These are phyloP conservation scores for Globisporangium alternatum DNA, from an alignment of 352 stramenopile genomes.

Conservation along the genomic window DNA sequence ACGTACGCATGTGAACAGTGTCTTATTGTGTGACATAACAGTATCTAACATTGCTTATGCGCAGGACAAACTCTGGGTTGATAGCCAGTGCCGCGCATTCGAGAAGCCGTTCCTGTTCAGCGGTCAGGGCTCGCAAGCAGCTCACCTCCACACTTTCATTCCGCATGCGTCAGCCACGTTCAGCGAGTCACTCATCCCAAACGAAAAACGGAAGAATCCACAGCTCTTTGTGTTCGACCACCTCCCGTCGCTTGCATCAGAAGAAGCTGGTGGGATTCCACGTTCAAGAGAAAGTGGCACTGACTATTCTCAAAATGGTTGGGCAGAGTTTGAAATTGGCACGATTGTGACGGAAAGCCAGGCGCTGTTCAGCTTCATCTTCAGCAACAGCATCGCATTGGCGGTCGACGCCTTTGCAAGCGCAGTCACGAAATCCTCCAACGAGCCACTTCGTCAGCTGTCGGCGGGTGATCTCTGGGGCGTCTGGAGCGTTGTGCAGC, in stretches of 20 bases:
- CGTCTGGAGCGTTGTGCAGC: conserved; percentile 21
- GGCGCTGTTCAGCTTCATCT: conserved; percentile 5
- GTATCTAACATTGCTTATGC: neutral
- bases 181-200: conserved; percentile 18
- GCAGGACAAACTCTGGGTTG: conserved; percentile 22
- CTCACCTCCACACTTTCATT: conserved; percentile 6
- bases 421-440: neutral
- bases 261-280: neutral
- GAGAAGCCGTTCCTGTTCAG: conserved; percentile 21
- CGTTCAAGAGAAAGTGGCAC: no score
- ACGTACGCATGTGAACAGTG: neutral
- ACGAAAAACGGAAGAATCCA: conserved; percentile 4
- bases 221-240: conserved; percentile 23
- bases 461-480: conserved; percentile 6
- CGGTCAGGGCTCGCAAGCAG: neutral
- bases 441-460: neutral
- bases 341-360: neutral
- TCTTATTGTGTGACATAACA: no score
- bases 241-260: conserved; percentile 7
- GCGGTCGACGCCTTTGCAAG: conserved; percentile 6
- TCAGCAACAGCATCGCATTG: conserved; percentile 6
- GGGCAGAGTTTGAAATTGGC: conserved; percentile 16
- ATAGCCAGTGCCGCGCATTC: conserved; percentile 21
- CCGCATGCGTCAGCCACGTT: conserved; percentile 21
- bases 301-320: neutral